A percentile compares a stretch with the other conserved stretches of the same genome.
These are phyloP conservation scores for Colletotrichum graminicola DNA, from an alignment of 2,329 filamentous ascomycete genomes.

Conservation along the genomic window DNA sequence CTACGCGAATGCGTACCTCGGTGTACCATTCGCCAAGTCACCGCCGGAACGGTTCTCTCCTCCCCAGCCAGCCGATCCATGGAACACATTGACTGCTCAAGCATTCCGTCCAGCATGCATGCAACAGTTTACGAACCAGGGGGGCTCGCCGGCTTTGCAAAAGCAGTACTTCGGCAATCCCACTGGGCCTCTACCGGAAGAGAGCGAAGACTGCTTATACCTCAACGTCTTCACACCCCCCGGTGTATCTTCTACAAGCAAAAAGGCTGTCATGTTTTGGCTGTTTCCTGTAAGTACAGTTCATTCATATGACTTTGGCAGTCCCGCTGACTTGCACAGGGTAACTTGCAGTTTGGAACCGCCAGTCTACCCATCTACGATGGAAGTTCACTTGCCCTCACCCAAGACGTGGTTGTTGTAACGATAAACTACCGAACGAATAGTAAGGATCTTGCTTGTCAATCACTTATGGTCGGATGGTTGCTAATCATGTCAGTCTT, in stretches of 20 bases:
- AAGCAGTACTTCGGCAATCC: constrained; percentile 36
- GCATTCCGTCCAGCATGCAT: constrained; percentile 36
- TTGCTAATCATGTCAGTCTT: constrained; percentile 19
- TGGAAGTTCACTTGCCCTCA: constrained; percentile 25
- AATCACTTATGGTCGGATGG: neutral
- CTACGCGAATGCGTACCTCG: constrained; percentile 33
- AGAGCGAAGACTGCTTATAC: constrained; percentile 52
- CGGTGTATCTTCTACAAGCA: constrained; percentile 8
- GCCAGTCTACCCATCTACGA: constrained; percentile 36
- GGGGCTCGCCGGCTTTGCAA: constrained; percentile 9
- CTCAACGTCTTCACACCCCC: constrained; percentile 51
- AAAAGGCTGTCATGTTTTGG: constrained; percentile 43
- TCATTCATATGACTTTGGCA: neutral
- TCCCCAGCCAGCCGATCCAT: constrained; percentile 14
- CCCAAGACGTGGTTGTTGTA: constrained; percentile 37
- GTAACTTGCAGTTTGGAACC: constrained; percentile 40
- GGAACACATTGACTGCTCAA: constrained; percentile 22
- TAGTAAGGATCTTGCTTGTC: constrained; percentile 9
- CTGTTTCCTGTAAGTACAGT: constrained; percentile 31
- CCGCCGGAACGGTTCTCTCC: constrained; percentile 37
- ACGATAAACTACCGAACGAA: constrained; percentile 40
- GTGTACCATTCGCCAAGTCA: constrained; percentile 36
- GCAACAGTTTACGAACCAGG: constrained; percentile 26
- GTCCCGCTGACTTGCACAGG: neutral
- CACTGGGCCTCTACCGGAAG: constrained; percentile 35